Evolutionary conservation across 23 red algal genomes (phyloP), one percentile per base, ranked within the genome.

Genomic region (Pyropia haitanensis): DNA sequence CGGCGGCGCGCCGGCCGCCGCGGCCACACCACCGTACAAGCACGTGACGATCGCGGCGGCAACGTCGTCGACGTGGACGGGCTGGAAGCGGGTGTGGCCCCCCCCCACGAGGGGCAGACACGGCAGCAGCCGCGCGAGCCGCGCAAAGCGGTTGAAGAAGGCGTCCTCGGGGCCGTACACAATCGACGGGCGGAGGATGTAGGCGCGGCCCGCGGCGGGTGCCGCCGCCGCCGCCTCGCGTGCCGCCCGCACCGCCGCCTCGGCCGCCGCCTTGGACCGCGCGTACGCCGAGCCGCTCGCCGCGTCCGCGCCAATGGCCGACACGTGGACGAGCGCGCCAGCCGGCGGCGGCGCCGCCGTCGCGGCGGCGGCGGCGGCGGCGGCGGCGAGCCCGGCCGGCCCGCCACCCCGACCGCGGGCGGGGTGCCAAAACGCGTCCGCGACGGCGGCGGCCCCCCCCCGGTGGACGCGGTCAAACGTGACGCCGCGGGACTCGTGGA

Each of bases 101-200:
- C 65, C 68, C 13, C 89, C 89, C 15, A 95, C 81, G 3, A 95
- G 73, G 7, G 89, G 89, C 34, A 95, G 65, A 24, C 76, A 73
- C 39, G 89, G 89, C 20, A 77, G 76, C 30, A 78, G 64, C 12
- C 71, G 72, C 29, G 81, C 62, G 64, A 95, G 75, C 30, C 61
- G n/a, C 23, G 77, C 61, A 64, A 95, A 95, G 4, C 89, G 89
- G 57, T 79, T 86, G 64, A 95, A 95, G 55, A 95, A 85, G 6
- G 80, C 76, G 55, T 95, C 89, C 58, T 86, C 89, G 10, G 79
- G 79, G 52, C 89, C 89, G 62, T 82, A 95, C 14, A 95, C 73
- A 58, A 95, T 85, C 14, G 89, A 95, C 14, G 89, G 89, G 27
- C 83, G 57, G 9, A 95, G 65, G 13, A 95, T 26, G 13, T 73